A percentile compares a stretch with the other conserved stretches of the same genome.
Evolutionary conservation across 2,329 filamentous ascomycete species (phyloP).

Genomic region (Intubia oerlemansii): DNA sequence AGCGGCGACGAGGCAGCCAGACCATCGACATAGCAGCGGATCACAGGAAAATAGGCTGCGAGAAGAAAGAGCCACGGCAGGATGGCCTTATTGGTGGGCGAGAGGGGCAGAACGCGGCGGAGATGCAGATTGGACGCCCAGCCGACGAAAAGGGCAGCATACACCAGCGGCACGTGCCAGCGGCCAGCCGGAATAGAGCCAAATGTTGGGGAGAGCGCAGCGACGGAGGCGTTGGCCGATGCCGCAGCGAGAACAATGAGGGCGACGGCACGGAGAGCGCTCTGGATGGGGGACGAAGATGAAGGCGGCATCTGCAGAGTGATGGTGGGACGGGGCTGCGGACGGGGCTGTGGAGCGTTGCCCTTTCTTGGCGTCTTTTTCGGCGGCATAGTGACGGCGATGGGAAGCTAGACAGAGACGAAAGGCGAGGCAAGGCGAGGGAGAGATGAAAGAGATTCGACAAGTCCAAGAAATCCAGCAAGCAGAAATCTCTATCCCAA

Average conservation of each 20-base stretch:
- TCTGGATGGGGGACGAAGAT: too few species aligned
- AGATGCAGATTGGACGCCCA: conserved; percentile 46
- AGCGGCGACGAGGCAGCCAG: conserved; percentile 46
- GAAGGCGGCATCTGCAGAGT: too few species aligned
- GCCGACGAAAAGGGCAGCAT: conserved; percentile 45
- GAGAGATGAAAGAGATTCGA: too few species aligned
- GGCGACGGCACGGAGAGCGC: too few species aligned
- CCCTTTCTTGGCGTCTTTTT: neutral
- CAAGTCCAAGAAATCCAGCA: too few species aligned
- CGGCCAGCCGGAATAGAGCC: conserved; percentile 59
- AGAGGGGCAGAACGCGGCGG: conserved; percentile 22
- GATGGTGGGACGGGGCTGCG: too few species aligned
- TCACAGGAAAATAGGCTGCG: conserved; percentile 50
- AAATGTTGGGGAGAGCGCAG: conserved; percentile 70
- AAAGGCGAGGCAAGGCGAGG: too few species aligned
- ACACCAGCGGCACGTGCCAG: conserved; percentile 48
- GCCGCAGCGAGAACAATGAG: conserved; percentile 37
- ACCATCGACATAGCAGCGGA: too few species aligned
- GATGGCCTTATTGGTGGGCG: conserved; percentile 21
- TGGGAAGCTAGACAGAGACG: too few species aligned
- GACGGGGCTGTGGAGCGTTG: conserved; percentile 18
- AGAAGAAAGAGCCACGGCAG: conserved; percentile 45
- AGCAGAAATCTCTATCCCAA: too few species aligned
- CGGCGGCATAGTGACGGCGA: neutral
- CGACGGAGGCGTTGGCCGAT: conserved; percentile 48